Evolutionary conservation across 169 alveolate genomes (phyloP).

Genomic region (Eimeria zaria): DNA sequence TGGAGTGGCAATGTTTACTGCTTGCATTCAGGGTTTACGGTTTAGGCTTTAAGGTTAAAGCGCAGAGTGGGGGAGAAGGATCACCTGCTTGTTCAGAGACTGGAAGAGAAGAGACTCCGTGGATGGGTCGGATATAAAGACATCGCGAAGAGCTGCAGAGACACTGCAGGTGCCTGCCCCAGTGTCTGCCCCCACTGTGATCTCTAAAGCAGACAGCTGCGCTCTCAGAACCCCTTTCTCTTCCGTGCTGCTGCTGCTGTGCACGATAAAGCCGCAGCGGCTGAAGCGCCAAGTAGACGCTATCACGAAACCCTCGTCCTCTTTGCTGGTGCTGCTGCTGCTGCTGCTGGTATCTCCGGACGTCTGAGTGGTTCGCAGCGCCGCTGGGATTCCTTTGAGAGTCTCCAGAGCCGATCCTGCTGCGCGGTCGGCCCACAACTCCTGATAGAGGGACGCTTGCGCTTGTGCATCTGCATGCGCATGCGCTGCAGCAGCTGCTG

Average conservation of each 20-base stretch:
- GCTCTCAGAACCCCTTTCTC: constrained; percentile 71
- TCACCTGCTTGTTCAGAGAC: constrained; percentile 59
- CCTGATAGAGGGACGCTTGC: neutral
- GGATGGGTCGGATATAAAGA: constrained; percentile 77
- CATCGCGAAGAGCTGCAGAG: constrained; percentile 72
- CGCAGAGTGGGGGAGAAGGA: neutral
- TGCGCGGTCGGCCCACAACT: neutral
- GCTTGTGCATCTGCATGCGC: neutral
- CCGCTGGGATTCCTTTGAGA: constrained; percentile 35
- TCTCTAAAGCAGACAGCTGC: constrained; percentile 34
- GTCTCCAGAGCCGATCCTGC: constrained; percentile 56
- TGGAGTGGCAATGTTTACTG: neutral
- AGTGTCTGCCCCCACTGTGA: constrained; percentile 45
- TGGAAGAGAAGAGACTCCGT: constrained; percentile 78
- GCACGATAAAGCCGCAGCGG: constrained; percentile 42
- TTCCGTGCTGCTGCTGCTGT: constrained; percentile 73
- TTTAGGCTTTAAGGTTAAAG: neutral
- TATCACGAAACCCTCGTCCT: neutral
- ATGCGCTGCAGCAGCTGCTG: neutral
- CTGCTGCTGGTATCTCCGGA: constrained; percentile 12
- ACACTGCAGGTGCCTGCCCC: constrained; percentile 56
- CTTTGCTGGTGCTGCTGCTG: constrained; percentile 29
- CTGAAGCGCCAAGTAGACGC: constrained; percentile 42
- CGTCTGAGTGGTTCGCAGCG: neutral
- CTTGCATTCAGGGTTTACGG: neutral